These are phyloP conservation scores for Xylaria sp. DNA, from an alignment of 2,329 filamentous ascomycete species.

Conservation along the genomic window DNA sequence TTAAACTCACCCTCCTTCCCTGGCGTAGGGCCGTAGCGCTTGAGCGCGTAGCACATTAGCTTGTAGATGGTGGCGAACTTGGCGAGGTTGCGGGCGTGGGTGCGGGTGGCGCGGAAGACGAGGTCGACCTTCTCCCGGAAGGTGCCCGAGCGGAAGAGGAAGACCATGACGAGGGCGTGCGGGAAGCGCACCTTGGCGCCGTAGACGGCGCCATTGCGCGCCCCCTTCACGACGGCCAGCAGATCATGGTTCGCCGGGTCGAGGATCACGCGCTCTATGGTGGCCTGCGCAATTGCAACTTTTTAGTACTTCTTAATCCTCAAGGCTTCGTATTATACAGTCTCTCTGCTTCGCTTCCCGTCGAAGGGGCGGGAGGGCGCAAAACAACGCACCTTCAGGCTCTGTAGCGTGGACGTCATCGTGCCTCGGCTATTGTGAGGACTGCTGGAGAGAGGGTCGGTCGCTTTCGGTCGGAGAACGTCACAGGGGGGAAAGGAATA, in stretches of 20 bases:
- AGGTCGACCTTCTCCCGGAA: slow-evolving; percentile 80
- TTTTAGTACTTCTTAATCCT: neutral
- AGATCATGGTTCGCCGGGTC: slow-evolving; percentile 87
- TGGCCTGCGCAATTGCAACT: slow-evolving; percentile 59
- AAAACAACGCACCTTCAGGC: slow-evolving; percentile 39
- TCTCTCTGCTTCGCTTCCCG: neutral
- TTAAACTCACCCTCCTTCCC: slow-evolving; percentile 65
- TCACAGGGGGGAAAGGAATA: neutral
- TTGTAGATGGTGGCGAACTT: slow-evolving; percentile 95
- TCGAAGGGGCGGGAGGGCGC: neutral
- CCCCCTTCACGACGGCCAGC: slow-evolving; percentile 87
- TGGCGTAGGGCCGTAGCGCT: slow-evolving; percentile 66
- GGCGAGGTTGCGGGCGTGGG: slow-evolving; percentile 91
- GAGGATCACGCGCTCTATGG: slow-evolving; percentile 79
- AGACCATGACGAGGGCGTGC: slow-evolving; percentile 97
- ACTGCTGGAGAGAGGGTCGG: slow-evolving; percentile 8
- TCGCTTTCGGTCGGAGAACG: slow-evolving; percentile 27
- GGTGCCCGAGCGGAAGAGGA: slow-evolving; percentile 93
- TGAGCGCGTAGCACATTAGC: slow-evolving; percentile 77
- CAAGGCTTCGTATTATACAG: neutral
- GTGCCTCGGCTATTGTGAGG: slow-evolving; percentile 45
- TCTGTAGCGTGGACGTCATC: slow-evolving; percentile 43
- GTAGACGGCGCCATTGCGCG: slow-evolving; percentile 97
- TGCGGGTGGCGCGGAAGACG: slow-evolving; percentile 85
- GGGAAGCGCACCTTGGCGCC: slow-evolving; percentile 98